phyloP scores from a whole-genome alignment of 192 early-diverging fungal genomes.

The Coemansia sp. region DNA sequence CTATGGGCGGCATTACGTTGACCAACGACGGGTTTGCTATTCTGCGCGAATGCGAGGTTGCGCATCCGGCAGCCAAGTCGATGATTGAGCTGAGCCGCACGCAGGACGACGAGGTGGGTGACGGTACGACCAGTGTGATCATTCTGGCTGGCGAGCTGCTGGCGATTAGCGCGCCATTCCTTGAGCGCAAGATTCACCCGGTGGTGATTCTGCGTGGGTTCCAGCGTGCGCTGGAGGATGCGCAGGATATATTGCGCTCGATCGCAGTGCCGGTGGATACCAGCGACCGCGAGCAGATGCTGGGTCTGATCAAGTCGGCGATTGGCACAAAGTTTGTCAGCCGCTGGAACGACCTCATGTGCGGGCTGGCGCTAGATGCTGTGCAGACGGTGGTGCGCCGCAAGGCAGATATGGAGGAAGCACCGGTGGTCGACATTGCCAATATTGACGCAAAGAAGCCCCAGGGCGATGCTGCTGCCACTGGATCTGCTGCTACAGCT shows the following conservation, averaged over 20 bases:
- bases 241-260: conserved; percentile 78
- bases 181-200: conserved; percentile 98
- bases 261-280: conserved; percentile 86
- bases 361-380: conserved; percentile 90
- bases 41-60: conserved; percentile 96
- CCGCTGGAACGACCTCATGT: conserved; percentile 98
- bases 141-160: conserved; percentile 98
- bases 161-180: conserved; percentile 83
- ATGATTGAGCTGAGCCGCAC: conserved; percentile 99
- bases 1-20: conserved; percentile 98
- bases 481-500: conserved; percentile 1
- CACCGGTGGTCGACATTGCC: neutral
- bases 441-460: neutral
- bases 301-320: conserved; percentile 84
- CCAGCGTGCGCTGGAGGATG: conserved; percentile 92
- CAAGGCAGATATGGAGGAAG: conserved; percentile 21
- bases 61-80: conserved; percentile 99
- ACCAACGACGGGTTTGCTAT: conserved; percentile 99
- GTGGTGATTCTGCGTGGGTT: conserved; percentile 93
- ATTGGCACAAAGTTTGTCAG: conserved; percentile 97
- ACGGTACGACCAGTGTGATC: conserved; percentile 98
- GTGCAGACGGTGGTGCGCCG: conserved; percentile 83
- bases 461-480: neutral
- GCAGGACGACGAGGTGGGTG: conserved; percentile 99
- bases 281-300: conserved; percentile 84